Evolutionary conservation across 805 yeast genomes (phyloP).

Genomic region (Yamadazyma tumulicola): DNA sequence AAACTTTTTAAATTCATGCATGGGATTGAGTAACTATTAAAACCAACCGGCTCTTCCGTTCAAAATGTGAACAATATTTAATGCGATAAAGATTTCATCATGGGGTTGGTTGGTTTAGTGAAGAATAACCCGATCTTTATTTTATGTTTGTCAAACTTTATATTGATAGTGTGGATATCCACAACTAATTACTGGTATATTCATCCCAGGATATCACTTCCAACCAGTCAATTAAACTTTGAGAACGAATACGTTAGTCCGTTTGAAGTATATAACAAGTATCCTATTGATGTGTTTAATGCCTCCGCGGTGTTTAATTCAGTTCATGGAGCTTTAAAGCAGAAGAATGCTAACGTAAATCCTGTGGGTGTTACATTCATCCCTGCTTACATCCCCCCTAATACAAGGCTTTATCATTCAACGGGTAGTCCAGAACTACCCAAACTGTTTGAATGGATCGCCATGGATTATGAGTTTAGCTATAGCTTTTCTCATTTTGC

Average conservation of each 20-base stretch:
- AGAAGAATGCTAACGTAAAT: constrained; percentile 47
- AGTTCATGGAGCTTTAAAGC: constrained; percentile 50
- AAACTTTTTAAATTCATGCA: too few relatives aligned
- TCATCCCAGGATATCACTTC: not conserved
- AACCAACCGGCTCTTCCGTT: too few relatives aligned
- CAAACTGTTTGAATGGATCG: constrained; percentile 54
- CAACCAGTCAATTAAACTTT: not conserved
- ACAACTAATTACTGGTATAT: not conserved
- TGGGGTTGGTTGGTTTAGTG: too few relatives aligned
- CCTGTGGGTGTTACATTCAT: constrained; percentile 58
- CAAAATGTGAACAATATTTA: too few relatives aligned
- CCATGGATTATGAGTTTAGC: constrained; percentile 62
- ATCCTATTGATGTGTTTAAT: constrained; percentile 52
- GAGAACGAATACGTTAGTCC: constrained; percentile 5
- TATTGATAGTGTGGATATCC: not conserved
- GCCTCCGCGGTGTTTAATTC: constrained; percentile 57
- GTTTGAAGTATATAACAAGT: constrained; percentile 3
- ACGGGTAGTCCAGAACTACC: constrained; percentile 43
- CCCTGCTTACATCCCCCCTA: constrained; percentile 59
- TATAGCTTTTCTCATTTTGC: constrained; percentile 38
- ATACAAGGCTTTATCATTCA: constrained; percentile 56
- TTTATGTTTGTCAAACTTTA: not conserved
- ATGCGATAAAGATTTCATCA: too few relatives aligned
- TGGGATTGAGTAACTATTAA: too few relatives aligned
- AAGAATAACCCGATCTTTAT: not conserved